A percentile compares a stretch with the other conserved stretches of the same genome.
phyloP scores from a whole-genome alignment of 495 filamentous ascomycete genomes.

The Clohesyomyces aquaticus region DNA sequence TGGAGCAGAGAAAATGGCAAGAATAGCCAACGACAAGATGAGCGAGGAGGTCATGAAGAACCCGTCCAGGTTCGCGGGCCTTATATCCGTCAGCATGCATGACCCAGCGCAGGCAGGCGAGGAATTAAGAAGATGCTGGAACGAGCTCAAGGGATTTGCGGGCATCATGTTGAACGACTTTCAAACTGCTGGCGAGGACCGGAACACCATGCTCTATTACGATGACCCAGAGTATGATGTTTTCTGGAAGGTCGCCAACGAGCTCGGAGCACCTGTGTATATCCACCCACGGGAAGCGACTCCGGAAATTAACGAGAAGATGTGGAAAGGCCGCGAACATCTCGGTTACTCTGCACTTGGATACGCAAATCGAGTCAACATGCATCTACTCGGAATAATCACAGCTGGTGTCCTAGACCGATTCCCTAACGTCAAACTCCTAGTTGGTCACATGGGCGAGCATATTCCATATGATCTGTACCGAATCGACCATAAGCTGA shows the following conservation, averaged over 20 bases:
- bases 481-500: constrained; percentile 62
- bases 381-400: constrained; percentile 58
- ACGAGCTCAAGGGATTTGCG: constrained; percentile 57
- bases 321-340: constrained; percentile 55
- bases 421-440: constrained; percentile 60
- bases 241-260: constrained; percentile 61
- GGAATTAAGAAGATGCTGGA: constrained; percentile 61
- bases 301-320: constrained; percentile 51
- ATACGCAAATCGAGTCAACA: constrained; percentile 56
- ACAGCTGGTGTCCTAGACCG: constrained; percentile 58
- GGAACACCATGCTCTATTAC: constrained; percentile 63
- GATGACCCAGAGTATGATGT: constrained; percentile 58
- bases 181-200: constrained; percentile 53
- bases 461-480: constrained; percentile 67
- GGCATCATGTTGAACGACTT: constrained; percentile 66
- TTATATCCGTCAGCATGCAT: constrained; percentile 62
- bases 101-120: constrained; percentile 57
- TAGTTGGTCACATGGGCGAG: constrained; percentile 71
- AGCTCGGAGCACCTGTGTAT: constrained; percentile 67
- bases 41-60: constrained; percentile 55
- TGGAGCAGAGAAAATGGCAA: constrained; percentile 49
- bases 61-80: constrained; percentile 60
- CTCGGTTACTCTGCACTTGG: constrained; percentile 53
- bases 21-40: constrained; percentile 63
- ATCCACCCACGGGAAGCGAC: constrained; percentile 61